Percentiles rank a stretch among this genome's conserved stretches.
These are phyloP conservation scores for Fraxinus nigra DNA, from an alignment of 305 asterid genomes.

Conservation along the genomic window DNA sequence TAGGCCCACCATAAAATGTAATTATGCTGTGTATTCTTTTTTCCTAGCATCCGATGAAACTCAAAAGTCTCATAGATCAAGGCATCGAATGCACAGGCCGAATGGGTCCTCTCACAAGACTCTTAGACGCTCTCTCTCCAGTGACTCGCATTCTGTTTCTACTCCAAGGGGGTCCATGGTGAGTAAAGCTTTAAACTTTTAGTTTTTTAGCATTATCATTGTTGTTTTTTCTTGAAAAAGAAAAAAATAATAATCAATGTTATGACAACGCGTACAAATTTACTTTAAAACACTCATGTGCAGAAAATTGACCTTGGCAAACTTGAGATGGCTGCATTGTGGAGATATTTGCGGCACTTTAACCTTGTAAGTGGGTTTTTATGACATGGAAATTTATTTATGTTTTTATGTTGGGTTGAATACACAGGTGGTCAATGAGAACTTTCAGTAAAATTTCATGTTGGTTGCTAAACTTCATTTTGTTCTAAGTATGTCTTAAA, in stretches of 20 bases:
- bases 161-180: conserved; percentile 53
- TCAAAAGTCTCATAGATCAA: conserved; percentile 66
- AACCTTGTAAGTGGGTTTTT: conserved; percentile 61
- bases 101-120: conserved; percentile 54
- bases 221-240: not conserved
- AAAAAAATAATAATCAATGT: not conserved
- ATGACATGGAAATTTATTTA: not conserved
- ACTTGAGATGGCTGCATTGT: conserved; percentile 78
- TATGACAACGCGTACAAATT: not conserved
- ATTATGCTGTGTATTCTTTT: conserved; percentile 9
- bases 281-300: not conserved
- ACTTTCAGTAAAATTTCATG: not conserved
- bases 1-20: conserved; percentile 19
- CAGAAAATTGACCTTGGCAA: conserved; percentile 87
- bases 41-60: conserved; percentile 70
- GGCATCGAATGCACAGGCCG: conserved; percentile 59
- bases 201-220: not conserved
- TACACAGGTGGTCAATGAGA: too few relatives aligned
- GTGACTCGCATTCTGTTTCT: conserved; percentile 56
- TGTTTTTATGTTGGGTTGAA: not conserved
- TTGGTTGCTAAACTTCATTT: not conserved
- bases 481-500: too few relatives aligned
- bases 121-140: conserved; percentile 55
- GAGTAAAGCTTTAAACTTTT: conserved; percentile 18
- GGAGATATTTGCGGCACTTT: conserved; percentile 84